Base-by-base conservation (phyloP, 139 green algal species). In the Ettlia oleoabundans region DNA sequence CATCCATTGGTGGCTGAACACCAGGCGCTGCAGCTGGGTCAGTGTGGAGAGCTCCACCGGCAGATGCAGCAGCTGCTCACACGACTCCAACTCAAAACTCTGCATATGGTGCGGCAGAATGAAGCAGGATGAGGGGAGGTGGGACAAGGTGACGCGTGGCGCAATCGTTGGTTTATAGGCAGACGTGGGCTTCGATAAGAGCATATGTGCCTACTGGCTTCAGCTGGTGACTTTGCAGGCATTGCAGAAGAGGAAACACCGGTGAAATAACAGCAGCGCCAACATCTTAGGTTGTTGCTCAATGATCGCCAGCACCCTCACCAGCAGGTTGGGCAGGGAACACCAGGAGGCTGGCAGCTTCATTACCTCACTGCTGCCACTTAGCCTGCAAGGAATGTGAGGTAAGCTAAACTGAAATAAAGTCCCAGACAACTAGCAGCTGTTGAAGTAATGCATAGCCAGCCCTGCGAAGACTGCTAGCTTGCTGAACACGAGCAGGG, bases 51-150 rank as follows among this genome's bases (percentile, higher is more conserved):
- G 7, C 30, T 42, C 42, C 1, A 22, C 8, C 13, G 73, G 73
- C 26, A 69, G 38, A 24, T 22, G 33, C 35, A n/a, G 1, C 35
- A 80, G 53, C 1, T 40, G 43, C 22, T 80, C 73, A 32, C 73
- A 80, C 22, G 73, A 80, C 73, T 80, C 73, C 35, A 80, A 6
- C 15, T 80, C 73, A 52, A 80, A 68, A 53, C 73, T 68, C 73
- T 80, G 52, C 8, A n/a, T n/a, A n/a, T n/a, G n/a, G n/a, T n/a
- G n/a, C n/a, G n/a, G n/a, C n/a, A n/a, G n/a, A n/a, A n/a, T n/a
- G n/a, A n/a, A n/a, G 67, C 21, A 6, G 42, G 37, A 40, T 1
- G 5, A 32, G 38, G 67, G 38, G 1, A 26, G 26, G 65, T 33
- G 10, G 37, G 1, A 35, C 37, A 37, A 5, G n/a, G n/a, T n/a